Conservation (phyloP, 192 early-diverging fungal genomes). For the Coemansia sp. region DNA sequence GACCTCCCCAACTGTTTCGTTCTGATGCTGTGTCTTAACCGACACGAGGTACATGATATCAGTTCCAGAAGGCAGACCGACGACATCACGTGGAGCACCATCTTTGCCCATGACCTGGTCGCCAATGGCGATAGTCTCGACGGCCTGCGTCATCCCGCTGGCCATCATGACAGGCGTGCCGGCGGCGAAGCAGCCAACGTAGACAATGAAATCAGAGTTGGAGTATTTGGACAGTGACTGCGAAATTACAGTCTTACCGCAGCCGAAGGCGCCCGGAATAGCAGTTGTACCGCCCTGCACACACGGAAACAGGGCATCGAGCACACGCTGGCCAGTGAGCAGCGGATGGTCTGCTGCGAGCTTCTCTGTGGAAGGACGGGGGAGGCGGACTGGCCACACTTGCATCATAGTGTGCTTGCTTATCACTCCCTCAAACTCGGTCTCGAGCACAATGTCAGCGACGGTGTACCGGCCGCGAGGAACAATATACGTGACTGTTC, state of each 20-base stretch:
- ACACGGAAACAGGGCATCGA: slow-evolving; percentile 98
- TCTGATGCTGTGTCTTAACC: slow-evolving; percentile 5
- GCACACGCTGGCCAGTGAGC: slow-evolving; percentile 96
- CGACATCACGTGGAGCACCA: slow-evolving; percentile 40
- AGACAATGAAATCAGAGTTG: slow-evolving; percentile 99
- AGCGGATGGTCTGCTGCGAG: slow-evolving; percentile 93
- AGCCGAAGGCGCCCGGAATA: slow-evolving; percentile 99
- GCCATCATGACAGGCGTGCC: slow-evolving; percentile 68
- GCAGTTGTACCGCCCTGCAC: slow-evolving; percentile 99
- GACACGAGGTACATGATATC: slow-evolving; percentile 45
- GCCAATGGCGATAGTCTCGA: slow-evolving; percentile 37
- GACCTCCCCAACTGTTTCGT: slow-evolving; percentile 5
- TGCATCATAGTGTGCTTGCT: slow-evolving; percentile 95
- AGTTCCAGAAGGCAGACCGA: slow-evolving; percentile 41
- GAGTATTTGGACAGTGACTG: slow-evolving; percentile 99
- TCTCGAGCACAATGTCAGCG: slow-evolving; percentile 87
- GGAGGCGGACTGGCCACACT: slow-evolving; percentile 94
- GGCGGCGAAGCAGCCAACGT: slow-evolving; percentile 78
- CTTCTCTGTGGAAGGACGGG: slow-evolving; percentile 93
- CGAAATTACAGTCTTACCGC: slow-evolving; percentile 99
- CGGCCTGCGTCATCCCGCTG: slow-evolving; percentile 22
- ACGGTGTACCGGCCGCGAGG: slow-evolving; percentile 90
- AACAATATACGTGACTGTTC: slow-evolving; percentile 96
- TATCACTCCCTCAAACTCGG: slow-evolving; percentile 96
- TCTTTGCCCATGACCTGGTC: slow-evolving; percentile 49